Conservation (phyloP, 305 asterid species). For the Rubia peregrina region DNA sequence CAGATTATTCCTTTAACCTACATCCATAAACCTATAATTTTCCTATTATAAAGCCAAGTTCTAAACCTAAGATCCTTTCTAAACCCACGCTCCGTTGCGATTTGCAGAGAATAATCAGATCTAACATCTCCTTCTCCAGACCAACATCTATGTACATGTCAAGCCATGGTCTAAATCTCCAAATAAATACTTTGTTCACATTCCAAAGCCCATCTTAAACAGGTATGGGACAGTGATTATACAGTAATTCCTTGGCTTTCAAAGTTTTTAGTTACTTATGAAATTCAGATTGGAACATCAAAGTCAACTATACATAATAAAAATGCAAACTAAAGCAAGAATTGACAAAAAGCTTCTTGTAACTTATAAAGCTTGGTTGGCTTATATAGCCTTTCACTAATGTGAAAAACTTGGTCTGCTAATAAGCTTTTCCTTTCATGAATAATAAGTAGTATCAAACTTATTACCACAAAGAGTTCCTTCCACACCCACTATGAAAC, state of each 20-base stretch:
- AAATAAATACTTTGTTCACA: not conserved
- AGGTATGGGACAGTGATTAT: not conserved
- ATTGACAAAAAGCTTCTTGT: not conserved
- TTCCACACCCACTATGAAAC: too few relatives aligned
- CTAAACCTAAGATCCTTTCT: too few relatives aligned
- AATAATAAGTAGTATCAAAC: too few relatives aligned
- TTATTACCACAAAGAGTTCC: too few relatives aligned
- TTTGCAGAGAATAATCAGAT: not conserved
- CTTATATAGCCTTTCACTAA: not conserved
- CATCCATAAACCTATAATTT: too few relatives aligned
- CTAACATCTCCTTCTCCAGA: not conserved
- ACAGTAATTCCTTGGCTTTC: not conserved
- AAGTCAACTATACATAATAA: not conserved
- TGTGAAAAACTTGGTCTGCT: not conserved
- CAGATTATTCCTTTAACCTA: not conserved
- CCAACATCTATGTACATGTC: not conserved
- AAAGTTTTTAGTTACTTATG: not conserved
- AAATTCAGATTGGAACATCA: not conserved
- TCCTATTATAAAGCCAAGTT: too few relatives aligned
- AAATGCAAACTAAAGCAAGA: not conserved
- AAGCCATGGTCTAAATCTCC: conserved; percentile 5
- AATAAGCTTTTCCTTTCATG: not conserved
- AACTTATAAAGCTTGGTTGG: not conserved
- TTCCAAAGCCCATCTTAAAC: not conserved
- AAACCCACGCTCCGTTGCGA: too few relatives aligned